Conservation (phyloP, 1,139 yeast species). For the Meyerozyma smithsonii region DNA sequence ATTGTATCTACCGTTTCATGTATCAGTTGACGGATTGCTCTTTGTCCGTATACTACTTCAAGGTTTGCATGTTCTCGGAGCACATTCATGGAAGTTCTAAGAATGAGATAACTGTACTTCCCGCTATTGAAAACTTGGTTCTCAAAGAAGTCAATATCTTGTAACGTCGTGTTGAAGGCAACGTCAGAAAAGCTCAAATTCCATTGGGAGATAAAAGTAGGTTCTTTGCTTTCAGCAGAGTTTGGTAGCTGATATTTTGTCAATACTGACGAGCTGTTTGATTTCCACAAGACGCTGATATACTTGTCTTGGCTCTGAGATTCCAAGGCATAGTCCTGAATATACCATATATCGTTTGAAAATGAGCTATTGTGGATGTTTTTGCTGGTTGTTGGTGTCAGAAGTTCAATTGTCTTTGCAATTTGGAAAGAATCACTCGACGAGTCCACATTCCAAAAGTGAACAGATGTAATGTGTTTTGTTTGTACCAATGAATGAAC, state of each 20-base stretch:
- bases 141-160: conserved; percentile 29
- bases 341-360: conserved; percentile 36
- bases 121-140: conserved; percentile 45
- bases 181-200: background rate
- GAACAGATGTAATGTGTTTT: background rate
- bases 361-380: background rate
- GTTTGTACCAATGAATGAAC: background rate
- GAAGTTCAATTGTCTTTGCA: background rate
- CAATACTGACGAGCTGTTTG: conserved; percentile 49
- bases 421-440: background rate
- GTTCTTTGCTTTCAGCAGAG: background rate
- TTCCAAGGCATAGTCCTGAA: conserved; percentile 36
- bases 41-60: background rate
- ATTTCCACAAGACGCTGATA: conserved; percentile 53
- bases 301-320: conserved; percentile 18
- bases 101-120: conserved; percentile 38
- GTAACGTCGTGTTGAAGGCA: background rate
- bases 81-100: conserved; percentile 36
- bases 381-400: background rate
- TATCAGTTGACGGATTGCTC: conserved; percentile 8
- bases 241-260: background rate
- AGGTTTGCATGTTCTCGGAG: conserved; percentile 12
- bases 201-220: background rate
- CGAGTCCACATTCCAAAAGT: background rate
- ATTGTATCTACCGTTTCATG: conserved; percentile 4